Percentiles rank a stretch among this genome's conserved stretches.
Conservation (phyloP, 306 rosid species). For the Castanea sativa region DNA sequence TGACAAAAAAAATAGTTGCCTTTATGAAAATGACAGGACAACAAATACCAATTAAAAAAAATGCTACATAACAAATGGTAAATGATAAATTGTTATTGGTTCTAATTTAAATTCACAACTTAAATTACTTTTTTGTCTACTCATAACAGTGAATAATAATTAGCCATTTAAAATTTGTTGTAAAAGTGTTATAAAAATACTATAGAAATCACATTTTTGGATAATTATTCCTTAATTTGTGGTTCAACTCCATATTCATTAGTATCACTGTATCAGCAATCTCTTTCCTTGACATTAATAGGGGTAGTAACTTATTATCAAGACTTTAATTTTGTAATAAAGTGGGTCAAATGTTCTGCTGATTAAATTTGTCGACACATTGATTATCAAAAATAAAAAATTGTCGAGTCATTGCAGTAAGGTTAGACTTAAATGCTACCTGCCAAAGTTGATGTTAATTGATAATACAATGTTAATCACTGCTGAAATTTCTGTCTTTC, state of each 20-base stretch:
- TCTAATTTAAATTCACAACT: too few species aligned
- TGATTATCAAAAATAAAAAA: background rate
- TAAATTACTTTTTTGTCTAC: too few species aligned
- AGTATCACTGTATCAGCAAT: too few species aligned
- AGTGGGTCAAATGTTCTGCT: too few species aligned
- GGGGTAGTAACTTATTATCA: too few species aligned
- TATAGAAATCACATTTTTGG: rapidly evolving
- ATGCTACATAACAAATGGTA: rapidly evolving
- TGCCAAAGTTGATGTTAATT: constrained; percentile 1
- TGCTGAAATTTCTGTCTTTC: background rate
- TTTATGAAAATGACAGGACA: too few species aligned
- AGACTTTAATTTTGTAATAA: too few species aligned
- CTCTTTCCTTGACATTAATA: too few species aligned
- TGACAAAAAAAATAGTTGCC: rapidly evolving
- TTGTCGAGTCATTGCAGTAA: constrained; percentile 1
- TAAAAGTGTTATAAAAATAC: rapidly evolving
- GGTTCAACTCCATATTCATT: too few species aligned
- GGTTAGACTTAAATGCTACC: constrained; percentile 15
- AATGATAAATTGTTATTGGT: too few species aligned
- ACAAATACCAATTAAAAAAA: too few species aligned
- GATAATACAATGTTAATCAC: background rate
- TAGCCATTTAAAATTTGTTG: rapidly evolving
- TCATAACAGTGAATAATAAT: rapidly evolving
- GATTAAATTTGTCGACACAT: background rate
- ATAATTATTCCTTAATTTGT: too few species aligned